Conservation (phyloP, 2,329 filamentous ascomycete genomes). For the Pestalotiopsis sp. region DNA sequence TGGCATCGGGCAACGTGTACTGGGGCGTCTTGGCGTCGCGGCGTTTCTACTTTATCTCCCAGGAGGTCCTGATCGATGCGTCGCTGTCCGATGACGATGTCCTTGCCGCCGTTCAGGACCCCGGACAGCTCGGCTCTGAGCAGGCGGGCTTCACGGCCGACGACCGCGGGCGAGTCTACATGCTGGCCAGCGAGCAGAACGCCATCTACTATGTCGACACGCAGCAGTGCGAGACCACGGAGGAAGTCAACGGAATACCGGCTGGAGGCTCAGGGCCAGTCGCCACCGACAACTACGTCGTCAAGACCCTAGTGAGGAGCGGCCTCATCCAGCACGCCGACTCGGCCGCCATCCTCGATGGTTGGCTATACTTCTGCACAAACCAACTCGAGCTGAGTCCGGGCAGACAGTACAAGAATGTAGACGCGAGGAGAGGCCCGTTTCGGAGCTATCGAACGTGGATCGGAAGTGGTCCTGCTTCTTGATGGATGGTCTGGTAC, state of each 20-base stretch:
- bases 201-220: constrained; percentile 46
- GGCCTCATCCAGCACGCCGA: constrained; percentile 45
- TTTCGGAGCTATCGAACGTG: constrained; percentile 37
- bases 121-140: constrained; percentile 40
- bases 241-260: constrained; percentile 35
- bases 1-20: constrained; percentile 42
- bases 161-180: constrained; percentile 41
- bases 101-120: constrained; percentile 36
- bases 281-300: constrained; percentile 36
- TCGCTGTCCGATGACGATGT: constrained; percentile 36
- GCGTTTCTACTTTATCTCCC: constrained; percentile 42
- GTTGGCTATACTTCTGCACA: constrained; percentile 44
- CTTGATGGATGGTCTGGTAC: background rate
- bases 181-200: constrained; percentile 44
- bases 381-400: constrained; percentile 41
- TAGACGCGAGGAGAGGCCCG: constrained; percentile 36
- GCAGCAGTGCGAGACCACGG: constrained; percentile 32
- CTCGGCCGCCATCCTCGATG: constrained; percentile 39
- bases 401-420: constrained; percentile 38
- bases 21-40: constrained; percentile 43
- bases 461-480: constrained; percentile 37
- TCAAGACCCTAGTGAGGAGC: constrained; percentile 41
- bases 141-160: constrained; percentile 45
- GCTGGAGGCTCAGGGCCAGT: constrained; percentile 35
- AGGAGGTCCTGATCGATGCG: constrained; percentile 33